Evolutionary conservation across 148 eudicot species (phyloP).

Genomic region (Rhododendron ovatum): DNA sequence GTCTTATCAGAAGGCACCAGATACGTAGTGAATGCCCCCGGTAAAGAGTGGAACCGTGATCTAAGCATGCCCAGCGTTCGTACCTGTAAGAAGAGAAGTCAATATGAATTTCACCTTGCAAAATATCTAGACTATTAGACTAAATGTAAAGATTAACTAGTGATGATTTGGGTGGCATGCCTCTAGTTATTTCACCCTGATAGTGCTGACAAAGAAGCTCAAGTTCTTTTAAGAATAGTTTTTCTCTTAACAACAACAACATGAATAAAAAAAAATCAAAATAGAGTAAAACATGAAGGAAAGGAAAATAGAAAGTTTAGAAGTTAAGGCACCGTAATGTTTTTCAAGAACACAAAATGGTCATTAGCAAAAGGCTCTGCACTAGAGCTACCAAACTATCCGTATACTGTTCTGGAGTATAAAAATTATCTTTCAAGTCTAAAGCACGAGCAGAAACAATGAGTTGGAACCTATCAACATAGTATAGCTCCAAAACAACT

Average conservation of each 20-base stretch:
- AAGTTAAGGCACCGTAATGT: background rate
- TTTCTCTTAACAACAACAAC: background rate
- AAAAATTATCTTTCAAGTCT: background rate
- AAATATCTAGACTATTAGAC: background rate
- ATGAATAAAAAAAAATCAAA: background rate
- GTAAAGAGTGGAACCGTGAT: conserved; percentile 54
- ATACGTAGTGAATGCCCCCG: conserved; percentile 48
- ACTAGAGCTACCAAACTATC: background rate
- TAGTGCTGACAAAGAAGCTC: background rate
- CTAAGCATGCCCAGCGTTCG: conserved; percentile 52
- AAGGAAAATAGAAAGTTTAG: background rate
- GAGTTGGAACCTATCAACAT: background rate
- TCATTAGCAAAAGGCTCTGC: background rate
- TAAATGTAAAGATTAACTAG: background rate
- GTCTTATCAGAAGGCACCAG: conserved; percentile 45
- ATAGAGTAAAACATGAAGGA: background rate
- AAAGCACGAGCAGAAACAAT: background rate
- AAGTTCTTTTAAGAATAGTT: background rate
- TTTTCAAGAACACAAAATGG: background rate
- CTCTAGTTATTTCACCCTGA: background rate
- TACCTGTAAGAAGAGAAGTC: conserved; percentile 35
- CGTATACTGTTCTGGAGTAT: background rate
- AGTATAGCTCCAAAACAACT: background rate
- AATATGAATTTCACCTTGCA: conserved; percentile 9
- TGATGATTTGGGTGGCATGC: background rate